These are phyloP conservation scores for Vinca major DNA, from an alignment of 305 asterid genomes.

Conservation along the genomic window DNA sequence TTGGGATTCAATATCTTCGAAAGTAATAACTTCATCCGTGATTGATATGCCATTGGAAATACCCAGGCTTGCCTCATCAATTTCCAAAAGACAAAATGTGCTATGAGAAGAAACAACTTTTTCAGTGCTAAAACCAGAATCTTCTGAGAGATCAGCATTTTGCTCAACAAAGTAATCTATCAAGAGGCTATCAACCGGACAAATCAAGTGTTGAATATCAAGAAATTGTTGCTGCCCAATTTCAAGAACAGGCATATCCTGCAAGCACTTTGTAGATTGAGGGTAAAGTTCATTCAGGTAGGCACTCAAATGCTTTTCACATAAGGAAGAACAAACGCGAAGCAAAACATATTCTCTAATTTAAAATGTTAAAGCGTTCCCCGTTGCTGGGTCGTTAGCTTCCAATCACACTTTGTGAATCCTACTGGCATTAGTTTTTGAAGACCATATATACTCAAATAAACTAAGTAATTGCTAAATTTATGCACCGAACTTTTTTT, in stretches of 20 bases:
- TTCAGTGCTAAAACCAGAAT: constrained; percentile 40
- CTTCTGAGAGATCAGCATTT: constrained; percentile 42
- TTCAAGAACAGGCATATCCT: constrained; percentile 52
- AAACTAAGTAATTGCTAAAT: not conserved
- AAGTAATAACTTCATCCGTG: constrained; percentile 36
- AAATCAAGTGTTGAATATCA: constrained; percentile 50
- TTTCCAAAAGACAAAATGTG: constrained; percentile 61
- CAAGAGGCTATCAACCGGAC: constrained; percentile 40
- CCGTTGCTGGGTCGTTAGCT: not conserved
- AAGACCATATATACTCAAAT: not conserved
- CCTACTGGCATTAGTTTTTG: not conserved
- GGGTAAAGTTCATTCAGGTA: not conserved
- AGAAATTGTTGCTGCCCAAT: constrained; percentile 34
- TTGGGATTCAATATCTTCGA: constrained; percentile 42
- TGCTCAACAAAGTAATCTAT: constrained; percentile 35
- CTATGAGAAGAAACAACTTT: constrained; percentile 21
- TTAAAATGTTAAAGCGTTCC: not conserved
- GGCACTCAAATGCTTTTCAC: not conserved
- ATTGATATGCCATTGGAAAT: constrained; percentile 25
- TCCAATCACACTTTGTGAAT: not conserved
- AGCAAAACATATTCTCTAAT: not conserved
- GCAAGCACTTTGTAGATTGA: constrained; percentile 20
- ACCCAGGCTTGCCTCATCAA: constrained; percentile 46
- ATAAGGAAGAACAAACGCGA: not conserved
- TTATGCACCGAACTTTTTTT: no score